These are phyloP conservation scores for Kurtzmaniella natalensis DNA, from an alignment of 1,139 yeast genomes.

Conservation along the genomic window DNA sequence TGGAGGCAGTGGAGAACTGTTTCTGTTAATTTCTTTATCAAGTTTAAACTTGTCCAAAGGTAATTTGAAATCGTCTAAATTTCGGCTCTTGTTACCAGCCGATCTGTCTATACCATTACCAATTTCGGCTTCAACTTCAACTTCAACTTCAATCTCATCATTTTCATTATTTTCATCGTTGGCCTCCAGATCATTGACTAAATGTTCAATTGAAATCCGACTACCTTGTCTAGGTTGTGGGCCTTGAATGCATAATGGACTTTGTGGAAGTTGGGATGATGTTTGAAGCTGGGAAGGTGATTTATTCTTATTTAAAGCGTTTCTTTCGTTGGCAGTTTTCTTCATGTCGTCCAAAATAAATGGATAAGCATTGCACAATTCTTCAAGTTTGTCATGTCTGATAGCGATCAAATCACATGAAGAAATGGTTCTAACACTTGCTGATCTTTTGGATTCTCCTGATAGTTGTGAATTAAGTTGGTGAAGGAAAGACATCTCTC, in stretches of 20 bases:
- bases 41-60: background rate
- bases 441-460: constrained; percentile 39
- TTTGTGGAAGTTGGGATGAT: constrained; percentile 3
- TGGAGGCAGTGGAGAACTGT: constrained; percentile 1
- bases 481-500: constrained; percentile 68
- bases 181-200: constrained; percentile 18
- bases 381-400: constrained; percentile 47
- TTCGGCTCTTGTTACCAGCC: background rate
- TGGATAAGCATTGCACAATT: constrained; percentile 55
- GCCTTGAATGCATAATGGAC: constrained; percentile 3
- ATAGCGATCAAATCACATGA: constrained; percentile 58
- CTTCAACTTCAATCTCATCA: too few species aligned
- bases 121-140: too few species aligned
- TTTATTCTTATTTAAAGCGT: constrained; percentile 12
- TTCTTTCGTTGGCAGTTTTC: constrained; percentile 54
- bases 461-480: constrained; percentile 30
- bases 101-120: too few species aligned
- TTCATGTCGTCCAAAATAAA: constrained; percentile 55
- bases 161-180: too few species aligned
- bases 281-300: too few species aligned
- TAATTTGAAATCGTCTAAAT: background rate
- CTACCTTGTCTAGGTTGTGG: constrained; percentile 3
- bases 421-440: constrained; percentile 58
- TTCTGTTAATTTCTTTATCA: background rate
- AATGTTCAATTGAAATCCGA: constrained; percentile 16